Evolutionary conservation across 257 asterid genomes (phyloP).

Genomic region (Jaltomata sinuosa): DNA sequence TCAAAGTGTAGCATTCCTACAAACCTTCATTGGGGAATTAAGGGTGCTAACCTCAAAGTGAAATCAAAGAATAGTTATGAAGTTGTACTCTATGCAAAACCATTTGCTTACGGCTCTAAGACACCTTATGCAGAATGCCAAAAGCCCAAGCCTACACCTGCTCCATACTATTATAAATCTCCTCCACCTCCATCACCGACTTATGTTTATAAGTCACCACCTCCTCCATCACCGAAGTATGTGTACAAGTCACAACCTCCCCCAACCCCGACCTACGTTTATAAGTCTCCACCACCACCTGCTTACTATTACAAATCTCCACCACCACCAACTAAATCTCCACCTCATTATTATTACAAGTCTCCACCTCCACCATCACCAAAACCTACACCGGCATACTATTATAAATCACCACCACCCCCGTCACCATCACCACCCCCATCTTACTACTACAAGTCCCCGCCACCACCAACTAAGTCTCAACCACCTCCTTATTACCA

Average conservation of each 20-base stretch:
- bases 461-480: too few relatives aligned
- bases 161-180: constrained; percentile 9
- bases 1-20: constrained; percentile 20
- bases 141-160: constrained; percentile 4
- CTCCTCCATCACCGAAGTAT: constrained; percentile 27
- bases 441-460: background rate
- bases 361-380: constrained; percentile 3
- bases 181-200: constrained; percentile 6
- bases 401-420: background rate
- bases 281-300: background rate
- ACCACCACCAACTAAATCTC: constrained; percentile 20
- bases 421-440: too few relatives aligned
- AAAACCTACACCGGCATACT: background rate
- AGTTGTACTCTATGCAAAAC: constrained; percentile 19
- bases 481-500: too few relatives aligned
- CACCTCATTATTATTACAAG: background rate
- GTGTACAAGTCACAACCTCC: constrained; percentile 29
- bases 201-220: constrained; percentile 20
- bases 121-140: constrained; percentile 4
- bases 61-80: constrained; percentile 14
- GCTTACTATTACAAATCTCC: constrained; percentile 12
- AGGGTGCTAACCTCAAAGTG: constrained; percentile 19
- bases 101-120: constrained; percentile 21
- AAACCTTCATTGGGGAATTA: constrained; percentile 8
- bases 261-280: background rate